Evolutionary conservation across 371 early-diverging fungal species (phyloP).

Genomic region (Saksenaea vasiformis): DNA sequence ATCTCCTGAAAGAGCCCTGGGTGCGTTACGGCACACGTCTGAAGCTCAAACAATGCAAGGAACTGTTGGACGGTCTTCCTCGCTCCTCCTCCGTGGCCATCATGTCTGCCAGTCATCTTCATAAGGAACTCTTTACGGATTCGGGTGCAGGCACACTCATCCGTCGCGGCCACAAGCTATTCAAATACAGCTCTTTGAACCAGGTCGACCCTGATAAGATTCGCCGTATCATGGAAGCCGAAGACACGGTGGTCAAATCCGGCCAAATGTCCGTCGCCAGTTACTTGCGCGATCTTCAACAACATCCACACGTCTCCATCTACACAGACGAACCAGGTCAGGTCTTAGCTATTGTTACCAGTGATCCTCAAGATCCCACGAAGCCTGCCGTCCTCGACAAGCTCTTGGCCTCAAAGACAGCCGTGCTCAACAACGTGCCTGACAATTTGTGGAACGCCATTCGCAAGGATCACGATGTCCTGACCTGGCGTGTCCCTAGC

Average conservation of each 20-base stretch:
- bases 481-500: slow-evolving; percentile 40
- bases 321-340: slow-evolving; percentile 89
- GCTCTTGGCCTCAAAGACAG: slow-evolving; percentile 64
- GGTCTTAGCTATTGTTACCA: slow-evolving; percentile 79
- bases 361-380: slow-evolving; percentile 47
- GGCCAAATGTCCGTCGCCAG: slow-evolving; percentile 74
- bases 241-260: slow-evolving; percentile 68
- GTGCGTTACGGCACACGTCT: slow-evolving; percentile 95
- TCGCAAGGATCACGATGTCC: slow-evolving; percentile 64
- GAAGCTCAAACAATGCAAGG: slow-evolving; percentile 95
- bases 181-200: slow-evolving; percentile 63
- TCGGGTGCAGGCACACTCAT: slow-evolving; percentile 95
- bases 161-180: slow-evolving; percentile 90
- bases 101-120: slow-evolving; percentile 93
- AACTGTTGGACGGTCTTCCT: slow-evolving; percentile 91
- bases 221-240: slow-evolving; percentile 76
- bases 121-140: slow-evolving; percentile 97
- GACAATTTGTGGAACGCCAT: slow-evolving; percentile 88
- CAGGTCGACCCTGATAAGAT: slow-evolving; percentile 83
- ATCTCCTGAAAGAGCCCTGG: slow-evolving; percentile 90
- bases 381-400: slow-evolving; percentile 50
- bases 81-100: slow-evolving; percentile 95
- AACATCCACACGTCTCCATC: slow-evolving; percentile 56
- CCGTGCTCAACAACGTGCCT: slow-evolving; percentile 81
- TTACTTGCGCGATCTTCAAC: slow-evolving; percentile 67